Base-by-base conservation (phyloP, 306 rosid species). In the Acacia crassicarpa region DNA sequence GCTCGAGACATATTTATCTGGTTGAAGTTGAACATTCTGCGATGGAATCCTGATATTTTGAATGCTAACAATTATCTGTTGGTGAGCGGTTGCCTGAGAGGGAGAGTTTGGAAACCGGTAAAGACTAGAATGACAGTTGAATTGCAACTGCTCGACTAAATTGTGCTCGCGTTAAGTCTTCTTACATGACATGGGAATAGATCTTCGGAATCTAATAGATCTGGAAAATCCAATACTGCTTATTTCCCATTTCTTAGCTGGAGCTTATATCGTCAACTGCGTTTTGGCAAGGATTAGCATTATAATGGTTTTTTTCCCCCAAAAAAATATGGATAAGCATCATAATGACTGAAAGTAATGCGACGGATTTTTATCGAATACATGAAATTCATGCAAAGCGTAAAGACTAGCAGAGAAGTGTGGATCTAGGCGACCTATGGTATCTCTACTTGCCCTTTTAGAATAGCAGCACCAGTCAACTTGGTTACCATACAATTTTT, bases 201-300 rank as follows among this genome's bases (percentile, higher is more conserved):
- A 84, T 87, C 84, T 67, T 27, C 27, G 27, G 27, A 27, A 27
- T 27, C 27, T 27, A 27, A 27, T 27, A 27, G 85, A 84, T 87
- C 84, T 67, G 81, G 27, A 23, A 10, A 65, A 75, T 59, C 0
- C 56, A 40, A 58, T 59, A 22, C 69, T 53, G 41, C 45, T 27
- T 6, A 78, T 75, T 79, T 12, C 43, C 25, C 72, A 9, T 75
- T 51, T 61, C 23, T 3, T 54, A 75, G 78, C 25, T 65, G 67
- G 67, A 40, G 75, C 10, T 6, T 72, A 11, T 43, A 8, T 59
- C 22, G 14, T 62, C 33, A 75, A 63, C 67, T 78, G 61, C 43
- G 75, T 20, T 74, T 76, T 30, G n/a, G 75, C 66, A 83, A 68
- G 83, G 69, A 71, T 35, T 20, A 74, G 51, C 63, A 81, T 73